Base-by-base conservation (phyloP, 306 rosid genomes). In the Vigna angularis region DNA sequence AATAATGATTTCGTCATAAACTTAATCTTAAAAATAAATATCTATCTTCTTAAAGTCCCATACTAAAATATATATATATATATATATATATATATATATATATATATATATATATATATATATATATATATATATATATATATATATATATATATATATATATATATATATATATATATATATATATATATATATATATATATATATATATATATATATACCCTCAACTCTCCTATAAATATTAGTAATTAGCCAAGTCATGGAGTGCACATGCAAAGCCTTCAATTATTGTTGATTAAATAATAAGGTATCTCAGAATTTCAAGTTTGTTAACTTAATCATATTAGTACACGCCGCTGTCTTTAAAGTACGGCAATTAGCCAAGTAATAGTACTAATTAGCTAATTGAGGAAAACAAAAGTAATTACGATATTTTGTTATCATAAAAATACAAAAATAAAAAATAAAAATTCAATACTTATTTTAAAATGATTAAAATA, bases 191-290 rank as follows among this genome's bases (percentile, higher is more conserved):
- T 24, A 24, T 24, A 24, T 24, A 24, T 24, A 24, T 24, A 24
- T 26, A 26, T 26, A 0, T 2, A 2, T 26, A 26, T 30, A 15
- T 14, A 32, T 6, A 59, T 28, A 13, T 14, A 1, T 2, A 14
- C 9, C 9, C 12, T 15, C 44, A 16, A 14, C 20, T 34, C 3
- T 16, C 11, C 12, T 30, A 8, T 20, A 7, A 3, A 22, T 24
- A n/a, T 64, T 24, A 52, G 73, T 66, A 59, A 83, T 50, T 5
- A 50, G 3, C 24, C 71, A 44, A 56, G 67, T 71, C 66, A 63
- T 48, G 82, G 74, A 82, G 65, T 45, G 87, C 93, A 82, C 91
- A 90, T 87, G 91, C 87, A 82, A 36, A 52, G 56, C 73, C 47
- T 68, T 82, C 24, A 45, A 51, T 72, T 49, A 71, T 62, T 30